Base-by-base conservation (phyloP, 306 rosid species). In the Malus asiatica region DNA sequence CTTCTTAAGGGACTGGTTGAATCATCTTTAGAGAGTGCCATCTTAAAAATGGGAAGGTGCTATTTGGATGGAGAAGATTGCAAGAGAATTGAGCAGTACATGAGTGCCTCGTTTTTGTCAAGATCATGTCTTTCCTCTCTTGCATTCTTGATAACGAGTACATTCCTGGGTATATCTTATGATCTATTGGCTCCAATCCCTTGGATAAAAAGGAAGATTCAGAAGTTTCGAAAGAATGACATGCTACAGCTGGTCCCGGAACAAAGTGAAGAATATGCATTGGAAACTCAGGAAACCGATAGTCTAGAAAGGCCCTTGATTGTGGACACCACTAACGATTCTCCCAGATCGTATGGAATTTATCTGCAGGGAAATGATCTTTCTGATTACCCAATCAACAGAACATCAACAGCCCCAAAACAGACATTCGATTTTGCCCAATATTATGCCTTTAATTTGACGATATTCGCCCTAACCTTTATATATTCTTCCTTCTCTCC, bases 171-270 rank as follows among this genome's bases (percentile, higher is more conserved):
- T 15, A 95, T 95, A 78, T 92, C 99, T 11, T 95, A 72, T 82
- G 99, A 95, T 83, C 93, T 95, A 20, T 82, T 95, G 86, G 97
- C 97, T 57, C 97, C 97, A 4, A 81, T 95, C 78, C 99, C 99
- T 68, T 95, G 97, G 99, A 92, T 95, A 61, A 92, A 95, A 79
- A 86, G 78, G 78, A 92, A 92, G 66, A 79, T 95, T 66, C 93
- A 87, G 63, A 88, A 84, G 81, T 92, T 92, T 53, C 81, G 86
- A 74, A 95, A 95, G 84, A 95, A 95, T 73, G 99, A 92, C 90
- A 95, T 95, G 99, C 96, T 95, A 73, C 97, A 76, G 78, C 84
- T 92, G 66, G 99, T 95, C 76, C 99, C 97, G 19, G 97, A 90
- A 82, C 97, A 88, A 83, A 88, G 83, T 72, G 97, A 90, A 83